Base-by-base conservation (phyloP, 352 stramenopile species). In the Phytopythium mirpurense region DNA sequence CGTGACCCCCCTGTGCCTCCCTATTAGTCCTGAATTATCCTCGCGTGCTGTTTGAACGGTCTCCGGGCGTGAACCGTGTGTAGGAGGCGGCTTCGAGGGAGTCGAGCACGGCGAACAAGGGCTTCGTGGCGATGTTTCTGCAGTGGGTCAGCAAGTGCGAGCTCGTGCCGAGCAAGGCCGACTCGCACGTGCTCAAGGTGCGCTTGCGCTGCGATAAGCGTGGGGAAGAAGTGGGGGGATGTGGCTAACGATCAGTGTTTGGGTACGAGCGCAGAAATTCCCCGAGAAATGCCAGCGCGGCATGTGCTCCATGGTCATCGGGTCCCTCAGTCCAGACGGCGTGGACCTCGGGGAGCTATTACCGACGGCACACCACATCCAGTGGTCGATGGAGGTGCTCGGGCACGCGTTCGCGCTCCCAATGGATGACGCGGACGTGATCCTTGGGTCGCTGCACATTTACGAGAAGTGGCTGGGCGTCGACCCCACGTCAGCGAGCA, bases 61-160 rank as follows among this genome's bases (percentile, higher is more conserved):
- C n/a, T n/a, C n/a, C n/a, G n/a, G n/a, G n/a, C n/a, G n/a, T n/a
- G n/a, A n/a, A n/a, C n/a, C n/a, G n/a, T n/a, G n/a, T n/a, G n/a
- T n/a, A n/a, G n/a, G n/a, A n/a, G n/a, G n/a, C n/a, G n/a, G n/a
- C n/a, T n/a, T n/a, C n/a, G n/a, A n/a, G n/a, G n/a, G n/a, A n/a
- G n/a, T n/a, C n/a, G n/a, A n/a, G n/a, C n/a, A n/a, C n/a, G n/a
- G n/a, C n/a, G n/a, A n/a, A n/a, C n/a, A n/a, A n/a, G n/a, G n/a
- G n/a, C n/a, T n/a, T n/a, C n/a, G n/a, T n/a, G 43, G 18, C 32
- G 49, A 95, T 95, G 84, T 95, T 95, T 57, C 75, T 95, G 37
- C 76, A 75, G 51, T 95, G 84, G 84, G 80, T 95, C 63, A 72
- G 74, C 68, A 95, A 95, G 68, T 93, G 82, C 63, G 84, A 95